phyloP scores from a whole-genome alignment of 495 filamentous ascomycete species.

The Penicillium riverlandense region DNA sequence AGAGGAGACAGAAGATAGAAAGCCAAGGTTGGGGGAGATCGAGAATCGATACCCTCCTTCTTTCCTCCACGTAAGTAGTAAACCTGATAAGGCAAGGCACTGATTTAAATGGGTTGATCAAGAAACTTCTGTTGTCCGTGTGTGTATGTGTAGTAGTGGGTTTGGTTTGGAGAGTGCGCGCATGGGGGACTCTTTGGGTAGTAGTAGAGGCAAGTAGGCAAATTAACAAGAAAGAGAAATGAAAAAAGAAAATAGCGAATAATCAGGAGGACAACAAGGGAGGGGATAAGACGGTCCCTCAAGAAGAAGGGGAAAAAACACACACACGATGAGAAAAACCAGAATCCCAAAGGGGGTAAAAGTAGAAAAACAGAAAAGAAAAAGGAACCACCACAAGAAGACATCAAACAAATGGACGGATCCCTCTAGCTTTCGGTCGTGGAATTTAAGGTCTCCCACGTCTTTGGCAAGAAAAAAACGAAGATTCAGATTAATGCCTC shows the following conservation, averaged over 20 bases:
- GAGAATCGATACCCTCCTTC: slow-evolving; percentile 14
- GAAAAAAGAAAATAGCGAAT: slow-evolving; percentile 5
- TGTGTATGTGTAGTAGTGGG: slow-evolving; percentile 21
- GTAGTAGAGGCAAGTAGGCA: slow-evolving; percentile 19
- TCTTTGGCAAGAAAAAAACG: slow-evolving; percentile 2
- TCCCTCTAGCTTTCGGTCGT: neutral
- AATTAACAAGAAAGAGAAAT: slow-evolving; percentile 24
- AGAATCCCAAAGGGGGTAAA: slow-evolving; percentile 1
- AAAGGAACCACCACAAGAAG: slow-evolving; percentile 4
- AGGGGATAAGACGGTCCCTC: slow-evolving; percentile 1
- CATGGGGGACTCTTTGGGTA: slow-evolving; percentile 26
- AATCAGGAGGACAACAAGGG: slow-evolving; percentile 2
- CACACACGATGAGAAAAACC: slow-evolving; percentile 3
- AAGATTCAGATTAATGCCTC: slow-evolving; percentile 3
- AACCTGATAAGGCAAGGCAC: slow-evolving; percentile 28
- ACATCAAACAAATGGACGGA: neutral
- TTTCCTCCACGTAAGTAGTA: slow-evolving; percentile 5
- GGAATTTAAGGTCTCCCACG: too few relatives aligned
- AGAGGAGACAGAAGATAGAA: slow-evolving; percentile 2
- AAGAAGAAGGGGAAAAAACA: slow-evolving; percentile 1
- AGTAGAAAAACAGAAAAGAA: slow-evolving; percentile 4
- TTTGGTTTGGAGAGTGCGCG: slow-evolving; percentile 23
- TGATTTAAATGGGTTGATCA: slow-evolving; percentile 16
- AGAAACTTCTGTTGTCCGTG: slow-evolving; percentile 9
- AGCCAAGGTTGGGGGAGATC: slow-evolving; percentile 15